phyloP scores from a whole-genome alignment of 2,329 filamentous ascomycete species.

The Aspergillus floridensis region DNA sequence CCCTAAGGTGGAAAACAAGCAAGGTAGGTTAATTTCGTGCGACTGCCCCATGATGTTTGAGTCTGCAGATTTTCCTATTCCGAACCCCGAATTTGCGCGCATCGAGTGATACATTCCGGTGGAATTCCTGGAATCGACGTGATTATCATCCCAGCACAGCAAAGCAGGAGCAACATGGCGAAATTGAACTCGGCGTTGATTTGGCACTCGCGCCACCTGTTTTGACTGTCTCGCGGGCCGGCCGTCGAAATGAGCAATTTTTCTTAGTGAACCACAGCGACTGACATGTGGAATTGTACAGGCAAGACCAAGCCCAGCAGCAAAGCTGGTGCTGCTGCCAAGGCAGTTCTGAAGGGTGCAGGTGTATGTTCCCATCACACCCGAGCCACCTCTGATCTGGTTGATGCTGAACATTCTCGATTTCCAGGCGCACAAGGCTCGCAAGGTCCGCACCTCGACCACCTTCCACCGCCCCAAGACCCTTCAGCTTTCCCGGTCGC shows the following conservation, averaged over 20 bases:
- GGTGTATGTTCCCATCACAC: conserved; percentile 65
- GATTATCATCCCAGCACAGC: neutral
- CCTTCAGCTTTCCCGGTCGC: conserved; percentile 80
- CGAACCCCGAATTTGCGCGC: conserved; percentile 22
- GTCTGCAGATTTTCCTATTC: conserved; percentile 10
- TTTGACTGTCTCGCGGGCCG: neutral
- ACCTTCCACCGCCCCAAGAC: conserved; percentile 99
- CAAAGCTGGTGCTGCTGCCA: conserved; percentile 89
- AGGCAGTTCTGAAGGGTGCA: conserved; percentile 94
- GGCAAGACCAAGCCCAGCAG: conserved; percentile 60
- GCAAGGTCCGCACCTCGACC: conserved; percentile 87
- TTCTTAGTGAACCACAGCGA: conserved; percentile 2
- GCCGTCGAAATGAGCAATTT: conserved; percentile 1
- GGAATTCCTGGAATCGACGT: neutral
- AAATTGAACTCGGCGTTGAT: neutral
- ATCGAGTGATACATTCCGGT: conserved; percentile 11
- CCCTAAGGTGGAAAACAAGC: conserved; percentile 47
- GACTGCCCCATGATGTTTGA: conserved; percentile 38
- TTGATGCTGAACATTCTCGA: conserved; percentile 17
- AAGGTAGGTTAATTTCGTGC: conserved; percentile 38
- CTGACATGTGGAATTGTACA: conserved; percentile 17
- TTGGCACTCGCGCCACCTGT: neutral
- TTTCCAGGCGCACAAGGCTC: conserved; percentile 74
- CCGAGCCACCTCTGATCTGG: neutral
- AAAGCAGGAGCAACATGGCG: neutral